Percentiles rank a stretch among this genome's conserved stretches.
Conservation (phyloP, 805 yeast genomes). For the Grigorovia yakushimaensis region DNA sequence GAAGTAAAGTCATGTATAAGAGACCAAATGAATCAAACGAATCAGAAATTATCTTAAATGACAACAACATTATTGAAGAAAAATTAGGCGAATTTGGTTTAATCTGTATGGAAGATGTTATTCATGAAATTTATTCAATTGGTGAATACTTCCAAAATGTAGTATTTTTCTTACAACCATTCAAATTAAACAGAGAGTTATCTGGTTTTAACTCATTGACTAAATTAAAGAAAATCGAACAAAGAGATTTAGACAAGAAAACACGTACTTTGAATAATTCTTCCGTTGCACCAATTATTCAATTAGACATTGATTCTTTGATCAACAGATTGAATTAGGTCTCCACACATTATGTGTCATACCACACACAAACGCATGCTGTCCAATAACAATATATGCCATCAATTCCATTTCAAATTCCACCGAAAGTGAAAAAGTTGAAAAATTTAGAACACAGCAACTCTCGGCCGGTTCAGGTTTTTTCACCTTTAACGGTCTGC, state of each 20-base stretch:
- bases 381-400: too few species aligned
- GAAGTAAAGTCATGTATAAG: constrained; percentile 46
- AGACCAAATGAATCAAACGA: constrained; percentile 22
- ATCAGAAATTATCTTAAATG: constrained; percentile 48
- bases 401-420: too few species aligned
- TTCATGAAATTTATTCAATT: constrained; percentile 55
- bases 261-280: constrained; percentile 43
- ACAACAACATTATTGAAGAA: constrained; percentile 68
- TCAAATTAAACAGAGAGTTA: constrained; percentile 57
- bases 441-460: too few species aligned
- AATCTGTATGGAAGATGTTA: constrained; percentile 72
- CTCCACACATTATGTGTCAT: too few species aligned
- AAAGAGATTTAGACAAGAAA: constrained; percentile 39
- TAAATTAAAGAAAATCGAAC: constrained; percentile 53
- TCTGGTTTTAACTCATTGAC: constrained; percentile 68
- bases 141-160: constrained; percentile 57
- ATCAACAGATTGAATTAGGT: constrained; percentile 52
- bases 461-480: background rate
- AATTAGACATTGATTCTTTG: constrained; percentile 63
- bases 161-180: constrained; percentile 57
- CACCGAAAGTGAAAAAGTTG: too few species aligned
- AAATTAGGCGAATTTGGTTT: constrained; percentile 57
- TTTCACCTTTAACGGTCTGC: background rate
- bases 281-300: constrained; percentile 54
- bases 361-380: too few species aligned